Conservation (phyloP, 2,329 filamentous ascomycete genomes). For the Aspergillus carbonarius region DNA sequence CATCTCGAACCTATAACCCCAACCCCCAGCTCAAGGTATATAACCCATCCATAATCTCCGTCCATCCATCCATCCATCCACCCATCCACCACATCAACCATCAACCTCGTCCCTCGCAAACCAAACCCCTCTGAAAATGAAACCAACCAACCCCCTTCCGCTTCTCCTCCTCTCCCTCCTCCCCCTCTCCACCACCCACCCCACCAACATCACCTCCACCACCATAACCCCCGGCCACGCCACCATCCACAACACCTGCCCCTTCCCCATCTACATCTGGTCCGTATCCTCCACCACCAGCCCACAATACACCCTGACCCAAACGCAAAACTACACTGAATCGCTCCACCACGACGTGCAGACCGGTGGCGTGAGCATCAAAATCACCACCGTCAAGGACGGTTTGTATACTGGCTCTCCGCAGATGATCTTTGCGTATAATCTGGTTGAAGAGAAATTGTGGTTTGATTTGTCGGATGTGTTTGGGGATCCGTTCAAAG, state of each 20-base stretch:
- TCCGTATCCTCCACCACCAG: constrained; percentile 32
- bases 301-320: constrained; percentile 23
- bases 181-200: background rate
- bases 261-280: constrained; percentile 37
- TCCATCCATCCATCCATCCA: constrained; percentile 1
- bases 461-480: constrained; percentile 49
- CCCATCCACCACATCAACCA: background rate
- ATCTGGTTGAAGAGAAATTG: constrained; percentile 29
- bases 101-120: too few species aligned
- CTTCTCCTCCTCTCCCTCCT: constrained; percentile 4
- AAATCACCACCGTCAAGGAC: constrained; percentile 36
- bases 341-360: constrained; percentile 32
- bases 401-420: constrained; percentile 36
- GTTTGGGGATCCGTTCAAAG: constrained; percentile 44
- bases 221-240: constrained; percentile 30
- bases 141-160: constrained; percentile 1
- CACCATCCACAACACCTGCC: constrained; percentile 37
- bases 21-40: too few species aligned
- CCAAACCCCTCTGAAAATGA: background rate
- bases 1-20: too few species aligned
- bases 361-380: constrained; percentile 44
- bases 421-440: constrained; percentile 46
- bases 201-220: background rate
- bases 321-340: constrained; percentile 33
- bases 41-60: background rate